Base-by-base conservation (phyloP, 2,329 filamentous ascomycete genomes). In the Cordyceps fumosorosea region DNA sequence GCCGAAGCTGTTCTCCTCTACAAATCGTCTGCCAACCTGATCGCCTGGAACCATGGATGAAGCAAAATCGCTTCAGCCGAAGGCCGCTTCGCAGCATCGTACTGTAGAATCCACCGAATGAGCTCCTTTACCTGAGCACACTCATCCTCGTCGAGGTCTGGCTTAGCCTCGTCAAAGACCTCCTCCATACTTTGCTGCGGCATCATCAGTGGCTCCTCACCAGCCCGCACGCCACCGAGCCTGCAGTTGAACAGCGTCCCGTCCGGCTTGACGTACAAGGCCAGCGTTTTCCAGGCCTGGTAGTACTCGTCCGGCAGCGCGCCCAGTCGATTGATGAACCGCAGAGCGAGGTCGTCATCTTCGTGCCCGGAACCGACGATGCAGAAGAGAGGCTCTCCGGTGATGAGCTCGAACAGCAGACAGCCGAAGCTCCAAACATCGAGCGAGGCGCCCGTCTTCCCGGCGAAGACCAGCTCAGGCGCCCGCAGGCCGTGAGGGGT, bases 391-490 rank as follows among this genome's bases (percentile, higher is more conserved):
- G 67, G 69, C 42, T 66, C 63, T 48, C 71, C 70, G n/a, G 69
- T 70, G 34, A 72, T 47, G 26, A 72, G 67, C 64, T 72, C 67
- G 62, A 70, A 73, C 20, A 70, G 29, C 59, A 73, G 69, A 52
- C 69, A 72, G 54, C 71, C 69, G 40, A 71, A 73, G 56, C 69
- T 71, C 71, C 70, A 73, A 26, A 72, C 52, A 53, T 71, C 71
- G 6, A 69, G 56, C 2, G 65, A 65, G 42, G 65, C 64, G 59
- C 69, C 55, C 18, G 70, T 60, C 0, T 58, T 52, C 32, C 68
- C 65, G 14, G 60, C 55, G 48, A 73, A 65, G 20, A 73, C 55
- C 52, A 70, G 55, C 64, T 72, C 71, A 2, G 70, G 70, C 56
- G 71, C 32, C 69, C n/a, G 67, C 48, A 71, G 69, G 44, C 69